Percentiles rank a stretch among this genome's conserved stretches.
Conservation (phyloP, 202 grass and related monocot genomes). For the Brachypodium distachyon region DNA sequence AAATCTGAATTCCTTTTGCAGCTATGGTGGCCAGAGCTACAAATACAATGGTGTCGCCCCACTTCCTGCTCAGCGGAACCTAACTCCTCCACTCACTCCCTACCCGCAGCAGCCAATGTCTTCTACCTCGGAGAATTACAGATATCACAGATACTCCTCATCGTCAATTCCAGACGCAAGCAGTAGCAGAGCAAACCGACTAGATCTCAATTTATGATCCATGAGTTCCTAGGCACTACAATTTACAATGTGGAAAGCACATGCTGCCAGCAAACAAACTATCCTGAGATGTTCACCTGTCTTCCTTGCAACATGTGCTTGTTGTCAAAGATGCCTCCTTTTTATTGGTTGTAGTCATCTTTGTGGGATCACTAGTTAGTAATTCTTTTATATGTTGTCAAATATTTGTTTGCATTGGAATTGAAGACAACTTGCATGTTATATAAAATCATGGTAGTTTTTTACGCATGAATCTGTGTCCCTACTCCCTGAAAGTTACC, state of each 20-base stretch:
- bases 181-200: constrained; percentile 42
- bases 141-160: constrained; percentile 71
- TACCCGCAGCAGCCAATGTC: constrained; percentile 82
- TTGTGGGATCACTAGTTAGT: not conserved
- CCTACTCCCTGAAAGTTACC: not conserved
- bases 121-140: constrained; percentile 63
- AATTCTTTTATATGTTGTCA: constrained; percentile 31
- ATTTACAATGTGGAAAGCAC: not conserved
- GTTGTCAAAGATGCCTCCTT: not conserved
- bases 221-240: not conserved
- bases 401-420: not conserved
- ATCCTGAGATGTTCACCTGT: not conserved
- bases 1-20: constrained; percentile 14
- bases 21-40: constrained; percentile 49
- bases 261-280: not conserved
- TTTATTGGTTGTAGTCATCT: not conserved
- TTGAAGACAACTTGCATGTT: not conserved
- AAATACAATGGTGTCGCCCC: constrained; percentile 70
- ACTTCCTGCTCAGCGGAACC: constrained; percentile 73
- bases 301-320: not conserved
- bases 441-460: constrained; percentile 11
- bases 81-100: constrained; percentile 69
- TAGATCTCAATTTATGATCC: constrained; percentile 66
- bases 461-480: not conserved
- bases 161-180: constrained; percentile 43